phyloP scores from a whole-genome alignment of 2,329 filamentous ascomycete genomes.

The Clonostachys byssicola region DNA sequence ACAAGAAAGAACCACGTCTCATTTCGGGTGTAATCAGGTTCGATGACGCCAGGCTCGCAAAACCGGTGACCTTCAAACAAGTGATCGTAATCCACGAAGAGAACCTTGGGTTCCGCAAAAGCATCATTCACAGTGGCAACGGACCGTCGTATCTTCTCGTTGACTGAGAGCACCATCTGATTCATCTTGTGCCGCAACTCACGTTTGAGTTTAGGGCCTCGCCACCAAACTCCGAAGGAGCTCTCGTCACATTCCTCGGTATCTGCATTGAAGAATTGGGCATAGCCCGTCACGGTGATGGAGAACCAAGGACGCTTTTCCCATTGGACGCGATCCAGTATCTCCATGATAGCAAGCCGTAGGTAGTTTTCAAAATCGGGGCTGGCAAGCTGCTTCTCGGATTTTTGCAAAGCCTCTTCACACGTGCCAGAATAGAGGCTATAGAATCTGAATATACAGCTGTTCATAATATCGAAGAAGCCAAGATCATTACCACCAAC shows the following conservation, averaged over 20 bases:
- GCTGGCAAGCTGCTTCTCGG: constrained; percentile 24
- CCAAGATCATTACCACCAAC: constrained; percentile 44
- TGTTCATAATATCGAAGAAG: constrained; percentile 45
- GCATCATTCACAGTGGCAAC: constrained; percentile 27
- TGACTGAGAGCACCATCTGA: constrained; percentile 34
- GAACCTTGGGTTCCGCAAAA: constrained; percentile 27
- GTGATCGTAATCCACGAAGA: constrained; percentile 40
- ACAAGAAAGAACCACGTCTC: constrained; percentile 46
- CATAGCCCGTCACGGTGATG: constrained; percentile 41
- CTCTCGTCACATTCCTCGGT: constrained; percentile 36
- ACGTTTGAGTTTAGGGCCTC: constrained; percentile 32
- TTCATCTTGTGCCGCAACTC: constrained; percentile 35
- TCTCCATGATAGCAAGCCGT: constrained; percentile 31
- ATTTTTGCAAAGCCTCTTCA: constrained; percentile 27
- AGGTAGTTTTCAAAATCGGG: constrained; percentile 32
- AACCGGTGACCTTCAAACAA: constrained; percentile 40
- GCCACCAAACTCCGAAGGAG: constrained; percentile 41
- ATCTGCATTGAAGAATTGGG: constrained; percentile 40
- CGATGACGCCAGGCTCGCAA: constrained; percentile 29
- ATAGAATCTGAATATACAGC: constrained; percentile 45
- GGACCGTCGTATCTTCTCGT: constrained; percentile 28
- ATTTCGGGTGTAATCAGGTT: constrained; percentile 35
- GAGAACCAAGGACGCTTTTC: constrained; percentile 36
- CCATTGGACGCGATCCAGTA: constrained; percentile 36
- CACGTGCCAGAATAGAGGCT: constrained; percentile 42